Conservation (phyloP, 192 early-diverging fungal species). For the Dimargaris xerosporica region DNA sequence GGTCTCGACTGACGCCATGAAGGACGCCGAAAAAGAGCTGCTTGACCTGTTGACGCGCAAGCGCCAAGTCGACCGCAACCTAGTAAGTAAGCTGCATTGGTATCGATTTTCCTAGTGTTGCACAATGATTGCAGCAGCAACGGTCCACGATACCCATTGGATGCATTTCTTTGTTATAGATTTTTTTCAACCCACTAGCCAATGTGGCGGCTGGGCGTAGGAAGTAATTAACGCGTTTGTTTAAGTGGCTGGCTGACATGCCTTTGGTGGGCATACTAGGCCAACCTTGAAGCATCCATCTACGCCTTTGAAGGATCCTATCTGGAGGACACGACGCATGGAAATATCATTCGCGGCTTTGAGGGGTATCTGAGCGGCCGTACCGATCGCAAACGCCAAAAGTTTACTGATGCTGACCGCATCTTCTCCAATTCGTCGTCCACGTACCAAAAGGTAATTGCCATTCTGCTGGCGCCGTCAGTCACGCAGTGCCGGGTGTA, state of each 20-base stretch:
- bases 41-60: conserved; percentile 58
- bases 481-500: too few species aligned
- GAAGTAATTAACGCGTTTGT: too few species aligned
- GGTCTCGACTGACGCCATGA: conserved; percentile 19
- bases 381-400: conserved; percentile 39
- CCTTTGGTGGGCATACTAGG: too few species aligned
- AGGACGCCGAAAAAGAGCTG: conserved; percentile 67
- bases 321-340: conserved; percentile 71
- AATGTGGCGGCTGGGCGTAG: conserved; percentile 11
- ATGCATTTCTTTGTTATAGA: neutral
- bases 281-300: conserved; percentile 60
- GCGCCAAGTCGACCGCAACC: conserved; percentile 58
- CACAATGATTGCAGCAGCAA: neutral
- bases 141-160: neutral
- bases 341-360: conserved; percentile 81
- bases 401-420: conserved; percentile 63
- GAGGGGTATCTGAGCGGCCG: conserved; percentile 64
- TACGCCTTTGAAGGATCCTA: conserved; percentile 81
- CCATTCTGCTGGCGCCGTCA: too few species aligned
- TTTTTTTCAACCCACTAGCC: neutral
- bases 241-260: too few species aligned
- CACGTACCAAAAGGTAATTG: conserved; percentile 28
- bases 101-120: neutral
- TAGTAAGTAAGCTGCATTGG: conserved; percentile 28
- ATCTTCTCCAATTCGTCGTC: conserved; percentile 68